Conservation (phyloP, 2,329 filamentous ascomycete species). For the Colletotrichum viniferum region DNA sequence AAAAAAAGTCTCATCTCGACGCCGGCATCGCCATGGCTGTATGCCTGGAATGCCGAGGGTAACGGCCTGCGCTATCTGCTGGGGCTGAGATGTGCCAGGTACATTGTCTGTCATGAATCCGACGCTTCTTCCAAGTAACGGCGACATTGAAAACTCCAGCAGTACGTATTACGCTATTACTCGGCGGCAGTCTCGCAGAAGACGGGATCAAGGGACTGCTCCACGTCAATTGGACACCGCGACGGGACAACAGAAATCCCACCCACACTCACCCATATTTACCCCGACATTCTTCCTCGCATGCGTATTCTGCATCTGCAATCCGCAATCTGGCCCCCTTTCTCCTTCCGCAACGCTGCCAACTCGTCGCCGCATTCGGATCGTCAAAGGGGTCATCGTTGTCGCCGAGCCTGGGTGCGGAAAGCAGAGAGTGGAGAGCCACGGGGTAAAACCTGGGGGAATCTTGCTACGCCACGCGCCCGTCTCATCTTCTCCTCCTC, state of each 20-base stretch:
- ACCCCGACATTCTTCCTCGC: neutral
- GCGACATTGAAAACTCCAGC: neutral
- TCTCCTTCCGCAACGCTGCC: neutral
- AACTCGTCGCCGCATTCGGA: neutral
- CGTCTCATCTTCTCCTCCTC: conserved; percentile 1
- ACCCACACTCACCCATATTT: neutral
- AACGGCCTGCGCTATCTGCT: neutral
- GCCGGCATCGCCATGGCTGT: neutral
- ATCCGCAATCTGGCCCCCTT: neutral
- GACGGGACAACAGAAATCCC: neutral
- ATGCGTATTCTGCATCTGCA: neutral
- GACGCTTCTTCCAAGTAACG: neutral
- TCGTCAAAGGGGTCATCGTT: neutral
- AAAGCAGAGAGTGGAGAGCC: neutral
- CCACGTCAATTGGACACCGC: neutral
- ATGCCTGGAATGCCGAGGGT: neutral
- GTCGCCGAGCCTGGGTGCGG: neutral
- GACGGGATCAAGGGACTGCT: neutral
- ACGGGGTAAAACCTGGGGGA: conserved; percentile 10
- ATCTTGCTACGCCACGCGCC: conserved; percentile 8
- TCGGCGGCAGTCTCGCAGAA: neutral
- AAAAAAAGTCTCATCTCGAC: neutral
- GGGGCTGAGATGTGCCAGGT: neutral
- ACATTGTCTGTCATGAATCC: neutral
- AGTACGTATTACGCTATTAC: neutral